Percentiles rank a stretch among this genome's conserved stretches.
phyloP scores from a whole-genome alignment of 352 stramenopile species.

The Lagenidium sp. region DNA sequence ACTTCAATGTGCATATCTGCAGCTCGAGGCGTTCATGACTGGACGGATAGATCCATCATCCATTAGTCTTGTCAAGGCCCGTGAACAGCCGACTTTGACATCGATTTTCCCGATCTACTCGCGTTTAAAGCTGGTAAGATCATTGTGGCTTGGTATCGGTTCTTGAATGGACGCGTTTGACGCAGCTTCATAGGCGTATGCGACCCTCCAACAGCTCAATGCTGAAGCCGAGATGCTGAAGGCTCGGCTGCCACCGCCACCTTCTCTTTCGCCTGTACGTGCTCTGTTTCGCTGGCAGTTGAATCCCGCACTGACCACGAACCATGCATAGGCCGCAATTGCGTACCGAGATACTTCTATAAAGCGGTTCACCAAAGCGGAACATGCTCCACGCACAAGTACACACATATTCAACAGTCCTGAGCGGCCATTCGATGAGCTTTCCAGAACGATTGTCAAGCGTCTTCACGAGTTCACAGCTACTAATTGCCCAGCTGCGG shows the following conservation, averaged over 20 bases:
- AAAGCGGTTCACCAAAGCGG: too few species aligned
- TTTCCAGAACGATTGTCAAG: background rate
- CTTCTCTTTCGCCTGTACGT: conserved; percentile 22
- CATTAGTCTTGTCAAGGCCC: conserved; percentile 16
- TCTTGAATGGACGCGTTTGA: too few species aligned
- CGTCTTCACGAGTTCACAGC: too few species aligned
- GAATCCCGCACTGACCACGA: too few species aligned
- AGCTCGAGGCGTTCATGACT: conserved; percentile 22
- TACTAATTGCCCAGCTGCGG: too few species aligned
- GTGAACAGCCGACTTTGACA: conserved; percentile 23
- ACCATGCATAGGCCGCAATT: too few species aligned
- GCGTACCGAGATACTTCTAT: too few species aligned
- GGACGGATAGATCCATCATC: conserved; percentile 19
- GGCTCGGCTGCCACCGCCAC: conserved; percentile 16
- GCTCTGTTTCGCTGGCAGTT: background rate
- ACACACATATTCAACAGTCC: background rate
- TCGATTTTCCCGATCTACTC: conserved; percentile 36
- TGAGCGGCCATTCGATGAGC: background rate
- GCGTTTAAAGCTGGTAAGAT: conserved; percentile 34
- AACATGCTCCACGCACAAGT: too few species aligned
- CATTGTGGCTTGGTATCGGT: background rate
- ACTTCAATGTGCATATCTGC: conserved; percentile 22
- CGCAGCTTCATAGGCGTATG: conserved; percentile 32
- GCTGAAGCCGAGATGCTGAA: conserved; percentile 19
- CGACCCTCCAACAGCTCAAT: conserved; percentile 26